Base-by-base conservation (phyloP, 192 early-diverging fungal species). In the Funneliformis geosporum region DNA sequence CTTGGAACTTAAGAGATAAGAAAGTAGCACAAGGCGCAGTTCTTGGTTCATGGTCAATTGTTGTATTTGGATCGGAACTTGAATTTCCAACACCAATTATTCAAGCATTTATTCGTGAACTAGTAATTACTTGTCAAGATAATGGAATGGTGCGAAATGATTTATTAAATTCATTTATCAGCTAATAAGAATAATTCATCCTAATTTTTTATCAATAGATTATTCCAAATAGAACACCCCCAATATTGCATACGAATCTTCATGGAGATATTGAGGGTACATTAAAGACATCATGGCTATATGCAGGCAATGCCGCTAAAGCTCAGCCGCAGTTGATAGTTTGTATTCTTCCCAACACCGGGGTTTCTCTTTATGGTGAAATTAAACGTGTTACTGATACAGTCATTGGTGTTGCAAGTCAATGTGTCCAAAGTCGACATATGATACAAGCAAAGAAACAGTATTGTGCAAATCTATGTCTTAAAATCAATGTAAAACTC, bases 401-500 rank as follows among this genome's bases (percentile, higher is more conserved):
- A 0, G 92, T 95, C 25, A 89, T 97, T 76, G 96, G 96, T 33
- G 83, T 97, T 44, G 90, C 94, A 0, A 95, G 95, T 39, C 97
- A 98, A 85, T 98, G 97, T 83, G 90, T 98, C 76, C 95, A 95
- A 78, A 87, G 90, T 21, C 95, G 90, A 82, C 91, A 96, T 75
- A 87, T 95, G 80, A 87, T 88, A 81, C 81, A 86, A 27, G 86
- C 93, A 25, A 96, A 93, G 82, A 82, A 91, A 55, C 96, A 97
- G 86, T 98, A 98, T 87, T 96, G 95, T 78, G 97, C 97, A 18
- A 98, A 98, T 75, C 92, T 98, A 18, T 95, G 92, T 75, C 85
- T 98, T 33, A 98, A 98, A 87, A 90, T 97, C 73, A 98, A 98
- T 84, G 89, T 93, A 42, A 97, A 98, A 87, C 89, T 98, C 8